Conservation (phyloP, 1,284 basidiomycete species). For the Ustilago xerochloae region DNA sequence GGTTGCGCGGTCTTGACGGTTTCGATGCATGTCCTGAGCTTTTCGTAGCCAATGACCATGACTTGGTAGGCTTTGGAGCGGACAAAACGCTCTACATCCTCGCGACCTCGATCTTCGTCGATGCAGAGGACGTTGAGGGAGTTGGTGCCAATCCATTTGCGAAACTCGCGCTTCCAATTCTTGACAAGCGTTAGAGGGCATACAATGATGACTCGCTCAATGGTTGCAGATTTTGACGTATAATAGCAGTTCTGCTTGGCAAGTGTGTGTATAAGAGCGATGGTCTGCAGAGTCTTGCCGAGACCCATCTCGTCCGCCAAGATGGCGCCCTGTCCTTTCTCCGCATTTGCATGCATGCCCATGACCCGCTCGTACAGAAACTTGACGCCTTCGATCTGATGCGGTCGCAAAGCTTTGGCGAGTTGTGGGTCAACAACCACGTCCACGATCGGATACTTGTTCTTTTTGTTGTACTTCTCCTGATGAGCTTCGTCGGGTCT, state of each 20-base stretch:
- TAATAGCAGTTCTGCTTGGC: slow-evolving; percentile 65
- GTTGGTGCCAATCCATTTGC: slow-evolving; percentile 83
- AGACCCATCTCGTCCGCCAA: slow-evolving; percentile 98
- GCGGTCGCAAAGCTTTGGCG: slow-evolving; percentile 87
- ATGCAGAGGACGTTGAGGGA: slow-evolving; percentile 82
- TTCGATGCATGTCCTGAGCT: slow-evolving; percentile 73
- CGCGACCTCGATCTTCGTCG: slow-evolving; percentile 70
- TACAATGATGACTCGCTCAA: slow-evolving; percentile 74
- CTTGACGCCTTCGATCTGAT: slow-evolving; percentile 99
- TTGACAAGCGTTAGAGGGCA: slow-evolving; percentile 92
- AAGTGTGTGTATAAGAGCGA: slow-evolving; percentile 61
- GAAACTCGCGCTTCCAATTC: slow-evolving; percentile 97
- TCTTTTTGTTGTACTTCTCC: slow-evolving; percentile 77
- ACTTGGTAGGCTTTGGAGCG: slow-evolving; percentile 77
- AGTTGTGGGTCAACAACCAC: slow-evolving; percentile 94
- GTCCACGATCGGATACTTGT: slow-evolving; percentile 54
- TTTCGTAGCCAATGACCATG: slow-evolving; percentile 94
- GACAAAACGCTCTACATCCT: slow-evolving; percentile 58
- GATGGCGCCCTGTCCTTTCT: slow-evolving; percentile 83
- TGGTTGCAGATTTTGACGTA: slow-evolving; percentile 47
- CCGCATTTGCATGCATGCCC: slow-evolving; percentile 88
- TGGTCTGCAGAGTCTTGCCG: slow-evolving; percentile 65
- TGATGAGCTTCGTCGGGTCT: slow-evolving; percentile 78
- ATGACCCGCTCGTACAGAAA: slow-evolving; percentile 96
- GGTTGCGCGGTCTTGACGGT: slow-evolving; percentile 70